Percentiles rank a stretch among this genome's conserved stretches.
Conservation (phyloP, 352 stramenopile genomes). For the Phytophthora melonis region DNA sequence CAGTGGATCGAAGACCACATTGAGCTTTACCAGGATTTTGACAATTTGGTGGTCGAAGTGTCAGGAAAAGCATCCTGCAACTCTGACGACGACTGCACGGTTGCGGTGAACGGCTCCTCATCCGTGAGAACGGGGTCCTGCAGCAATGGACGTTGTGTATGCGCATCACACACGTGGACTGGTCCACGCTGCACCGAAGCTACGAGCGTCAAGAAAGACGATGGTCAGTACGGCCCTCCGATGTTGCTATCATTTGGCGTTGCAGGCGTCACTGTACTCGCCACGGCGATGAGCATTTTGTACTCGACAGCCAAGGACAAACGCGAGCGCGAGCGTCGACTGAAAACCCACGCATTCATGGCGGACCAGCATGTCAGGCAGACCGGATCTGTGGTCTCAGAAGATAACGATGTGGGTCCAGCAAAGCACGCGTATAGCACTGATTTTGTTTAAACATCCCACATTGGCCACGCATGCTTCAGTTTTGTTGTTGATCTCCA, state of each 20-base stretch:
- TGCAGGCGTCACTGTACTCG: conserved; percentile 2
- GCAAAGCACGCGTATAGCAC: not conserved
- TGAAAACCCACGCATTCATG: conserved; percentile 1
- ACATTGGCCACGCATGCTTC: too few relatives aligned
- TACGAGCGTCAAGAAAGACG: conserved; percentile 18
- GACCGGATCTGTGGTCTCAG: conserved; percentile 10
- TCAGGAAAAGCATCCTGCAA: conserved; percentile 44
- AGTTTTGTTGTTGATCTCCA: too few relatives aligned
- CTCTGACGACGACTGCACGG: conserved; percentile 51
- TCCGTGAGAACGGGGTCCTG: conserved; percentile 31
- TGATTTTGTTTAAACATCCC: not conserved
- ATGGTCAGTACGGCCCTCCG: conserved; percentile 27
- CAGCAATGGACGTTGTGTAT: conserved; percentile 31
- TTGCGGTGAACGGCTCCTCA: conserved; percentile 19
- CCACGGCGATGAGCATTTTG: conserved; percentile 1
- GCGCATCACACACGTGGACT: conserved; percentile 41
- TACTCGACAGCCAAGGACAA: conserved; percentile 4
- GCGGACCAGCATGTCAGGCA: conserved; percentile 10
- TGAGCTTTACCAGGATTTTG: conserved; percentile 44
- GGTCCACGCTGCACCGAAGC: conserved; percentile 51
- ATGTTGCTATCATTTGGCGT: conserved; percentile 14
- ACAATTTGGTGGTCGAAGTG: conserved; percentile 48
- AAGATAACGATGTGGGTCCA: conserved; percentile 6
- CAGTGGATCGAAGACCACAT: conserved; percentile 66
- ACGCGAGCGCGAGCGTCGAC: not conserved